A percentile compares a stretch with the other conserved stretches of the same genome.
These are phyloP conservation scores for Mercurialis annua DNA, from an alignment of 345 rosid genomes.

Conservation along the genomic window DNA sequence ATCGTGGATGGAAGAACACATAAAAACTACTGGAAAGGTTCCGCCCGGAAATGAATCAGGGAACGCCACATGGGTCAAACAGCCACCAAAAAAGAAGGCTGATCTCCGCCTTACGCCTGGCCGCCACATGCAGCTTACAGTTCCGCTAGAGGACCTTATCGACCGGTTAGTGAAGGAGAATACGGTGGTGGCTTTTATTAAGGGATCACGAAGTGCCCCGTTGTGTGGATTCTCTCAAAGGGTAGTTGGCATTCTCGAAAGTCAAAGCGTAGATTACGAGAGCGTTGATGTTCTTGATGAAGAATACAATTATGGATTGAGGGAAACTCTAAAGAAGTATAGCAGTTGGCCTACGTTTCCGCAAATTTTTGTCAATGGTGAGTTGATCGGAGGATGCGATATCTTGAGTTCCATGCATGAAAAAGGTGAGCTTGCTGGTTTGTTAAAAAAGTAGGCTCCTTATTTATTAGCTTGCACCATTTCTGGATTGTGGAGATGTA, in stretches of 20 bases:
- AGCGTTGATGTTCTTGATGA: slow-evolving; percentile 88
- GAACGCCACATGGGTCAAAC: slow-evolving; percentile 71
- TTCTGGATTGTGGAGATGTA: neutral
- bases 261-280: slow-evolving; percentile 76
- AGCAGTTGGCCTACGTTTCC: slow-evolving; percentile 97
- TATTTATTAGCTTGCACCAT: neutral
- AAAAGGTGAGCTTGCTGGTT: slow-evolving; percentile 67
- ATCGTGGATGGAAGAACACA: slow-evolving; percentile 94
- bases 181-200: slow-evolving; percentile 85
- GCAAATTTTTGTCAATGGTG: slow-evolving; percentile 72
- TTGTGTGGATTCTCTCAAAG: slow-evolving; percentile 88
- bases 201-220: slow-evolving; percentile 91
- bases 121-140: slow-evolving; percentile 68
- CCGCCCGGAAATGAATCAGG: slow-evolving; percentile 90
- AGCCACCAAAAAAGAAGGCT: slow-evolving; percentile 60
- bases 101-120: slow-evolving; percentile 92
- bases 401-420: slow-evolving; percentile 75
- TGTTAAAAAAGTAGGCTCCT: slow-evolving; percentile 36
- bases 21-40: slow-evolving; percentile 69
- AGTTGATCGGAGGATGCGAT: slow-evolving; percentile 83
- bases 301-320: slow-evolving; percentile 67
- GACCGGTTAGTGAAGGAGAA: slow-evolving; percentile 77
- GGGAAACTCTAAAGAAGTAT: slow-evolving; percentile 78
- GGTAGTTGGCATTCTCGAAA: slow-evolving; percentile 75
- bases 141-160: slow-evolving; percentile 66